A percentile compares a stretch with the other conserved stretches of the same genome.
These are phyloP conservation scores for Pichia sorboxylosa DNA, from an alignment of 1,139 yeast species.

Conservation along the genomic window DNA sequence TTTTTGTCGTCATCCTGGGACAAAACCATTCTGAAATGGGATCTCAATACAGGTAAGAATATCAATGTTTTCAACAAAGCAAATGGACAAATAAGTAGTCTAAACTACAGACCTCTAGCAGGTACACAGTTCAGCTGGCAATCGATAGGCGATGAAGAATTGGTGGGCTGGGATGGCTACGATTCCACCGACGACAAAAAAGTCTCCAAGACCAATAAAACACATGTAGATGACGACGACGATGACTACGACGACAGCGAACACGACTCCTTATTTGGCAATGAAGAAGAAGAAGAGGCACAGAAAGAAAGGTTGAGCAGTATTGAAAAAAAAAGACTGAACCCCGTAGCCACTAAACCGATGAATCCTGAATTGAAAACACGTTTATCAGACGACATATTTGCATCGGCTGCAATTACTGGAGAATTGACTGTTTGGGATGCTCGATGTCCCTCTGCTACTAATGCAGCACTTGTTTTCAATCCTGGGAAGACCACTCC, in stretches of 20 bases:
- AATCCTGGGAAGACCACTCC: conserved; percentile 1
- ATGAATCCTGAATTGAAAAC: conserved; percentile 13
- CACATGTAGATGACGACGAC: conserved; percentile 66
- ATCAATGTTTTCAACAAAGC: conserved; percentile 38
- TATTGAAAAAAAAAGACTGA: conserved; percentile 10
- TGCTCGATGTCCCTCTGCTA: conserved; percentile 35
- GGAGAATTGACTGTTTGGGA: conserved; percentile 86
- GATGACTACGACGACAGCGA: conserved; percentile 6
- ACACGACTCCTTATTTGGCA: background rate
- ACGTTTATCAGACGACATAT: conserved; percentile 41
- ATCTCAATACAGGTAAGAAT: conserved; percentile 60
- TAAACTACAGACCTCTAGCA: conserved; percentile 71
- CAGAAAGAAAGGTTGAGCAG: conserved; percentile 4
- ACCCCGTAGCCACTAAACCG: conserved; percentile 12
- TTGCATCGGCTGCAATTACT: conserved; percentile 73
- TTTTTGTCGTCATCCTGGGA: conserved; percentile 91
- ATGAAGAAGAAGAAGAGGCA: background rate
- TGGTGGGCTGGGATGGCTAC: conserved; percentile 13
- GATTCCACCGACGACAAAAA: conserved; percentile 13
- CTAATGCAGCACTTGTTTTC: conserved; percentile 24
- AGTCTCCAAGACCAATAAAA: conserved; percentile 49
- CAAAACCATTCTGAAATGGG: conserved; percentile 70
- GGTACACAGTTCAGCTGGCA: conserved; percentile 29
- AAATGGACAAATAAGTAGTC: conserved; percentile 68
- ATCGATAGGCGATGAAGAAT: background rate